These are phyloP conservation scores for Cutaneotrichosporon sp. DNA, from an alignment of 1,284 basidiomycete genomes.

Conservation along the genomic window DNA sequence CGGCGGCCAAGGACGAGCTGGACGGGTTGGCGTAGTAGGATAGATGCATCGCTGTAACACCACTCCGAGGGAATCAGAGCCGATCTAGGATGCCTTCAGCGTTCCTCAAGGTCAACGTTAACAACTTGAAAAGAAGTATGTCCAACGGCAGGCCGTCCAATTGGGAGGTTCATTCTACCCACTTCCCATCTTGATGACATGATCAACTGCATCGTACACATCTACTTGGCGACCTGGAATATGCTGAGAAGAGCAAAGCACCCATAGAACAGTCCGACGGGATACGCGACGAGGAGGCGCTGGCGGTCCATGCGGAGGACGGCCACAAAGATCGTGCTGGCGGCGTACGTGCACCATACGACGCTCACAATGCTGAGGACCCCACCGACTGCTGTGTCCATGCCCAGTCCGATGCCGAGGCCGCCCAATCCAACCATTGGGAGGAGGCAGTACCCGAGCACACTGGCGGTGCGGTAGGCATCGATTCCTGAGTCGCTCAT, in stretches of 20 bases:
- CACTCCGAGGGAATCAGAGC: background rate
- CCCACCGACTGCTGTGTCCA: conserved; percentile 83
- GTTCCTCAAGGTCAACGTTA: background rate
- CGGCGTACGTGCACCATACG: conserved; percentile 92
- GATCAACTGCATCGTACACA: background rate
- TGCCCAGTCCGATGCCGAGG: conserved; percentile 78
- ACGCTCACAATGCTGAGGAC: conserved; percentile 75
- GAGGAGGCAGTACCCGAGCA: conserved; percentile 93
- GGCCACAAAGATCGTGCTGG: conserved; percentile 88
- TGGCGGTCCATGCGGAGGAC: conserved; percentile 92
- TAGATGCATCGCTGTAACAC: conserved; percentile 15
- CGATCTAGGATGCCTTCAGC: background rate
- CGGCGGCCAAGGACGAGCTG: conserved; percentile 43
- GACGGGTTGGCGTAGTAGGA: conserved; percentile 41
- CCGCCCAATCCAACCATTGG: conserved; percentile 96
- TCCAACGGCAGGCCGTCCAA: background rate
- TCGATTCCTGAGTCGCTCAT: conserved; percentile 97
- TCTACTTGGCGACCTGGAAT: conserved; percentile 34
- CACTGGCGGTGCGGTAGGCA: conserved; percentile 91
- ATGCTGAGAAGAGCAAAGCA: conserved; percentile 82
- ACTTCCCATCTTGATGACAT: background rate
- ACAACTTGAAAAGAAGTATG: background rate
- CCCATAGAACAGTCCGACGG: conserved; percentile 84
- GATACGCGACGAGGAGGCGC: conserved; percentile 87
- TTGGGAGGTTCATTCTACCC: background rate